Base-by-base conservation (phyloP, 2,329 filamentous ascomycete genomes). In the Xylariomycetidae sp. region DNA sequence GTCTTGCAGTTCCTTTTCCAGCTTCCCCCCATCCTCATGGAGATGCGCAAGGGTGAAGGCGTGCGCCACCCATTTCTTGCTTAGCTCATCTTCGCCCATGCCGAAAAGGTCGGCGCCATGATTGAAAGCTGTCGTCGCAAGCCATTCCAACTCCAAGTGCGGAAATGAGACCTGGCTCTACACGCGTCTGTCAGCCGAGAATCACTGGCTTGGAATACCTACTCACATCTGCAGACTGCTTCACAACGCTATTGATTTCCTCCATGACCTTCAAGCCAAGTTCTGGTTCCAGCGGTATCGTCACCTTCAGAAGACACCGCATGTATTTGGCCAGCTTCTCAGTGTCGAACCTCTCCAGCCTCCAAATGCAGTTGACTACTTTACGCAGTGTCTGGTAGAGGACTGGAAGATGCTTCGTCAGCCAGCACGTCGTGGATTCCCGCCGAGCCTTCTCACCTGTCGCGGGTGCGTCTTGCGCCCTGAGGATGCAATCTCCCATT, bases 271-370 rank as follows among this genome's bases (percentile, higher is more conserved):
- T 65, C 31, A 82, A 62, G 8, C 76, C 73, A 12, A 78, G 57
- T 1, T 57, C 56, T 14, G 76, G 69, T 29, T 79, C 70, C 4
- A 71, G 62, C 2, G 72, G 63, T 1, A 88, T 59, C 0, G 82
- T 72, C 1, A 77, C 65, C 40, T 84, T 81, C 43, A 90, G 84
- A 2, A 92, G 66, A 47, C 84, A 88, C 1, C 85, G 76, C 28
- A 90, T 73, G 64, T 92, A 94, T 47, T 82, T 82, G 6, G 83
- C 74, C 1, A 93, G 64, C 46, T 76, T 79, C 1, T 56, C 52
- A 4, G 67, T 65, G 40, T 82, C 70, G 27, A 79, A 76, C 1
- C 57, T 49, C 13, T 77, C 68, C 1, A 78, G 57, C 1, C 58
- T 64, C 58, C 76, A 82, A 13, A 82, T 78, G 29, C 77, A 65